phyloP scores from a whole-genome alignment of 2,329 filamentous ascomycete genomes.

The Colletotrichum chlorophyti region DNA sequence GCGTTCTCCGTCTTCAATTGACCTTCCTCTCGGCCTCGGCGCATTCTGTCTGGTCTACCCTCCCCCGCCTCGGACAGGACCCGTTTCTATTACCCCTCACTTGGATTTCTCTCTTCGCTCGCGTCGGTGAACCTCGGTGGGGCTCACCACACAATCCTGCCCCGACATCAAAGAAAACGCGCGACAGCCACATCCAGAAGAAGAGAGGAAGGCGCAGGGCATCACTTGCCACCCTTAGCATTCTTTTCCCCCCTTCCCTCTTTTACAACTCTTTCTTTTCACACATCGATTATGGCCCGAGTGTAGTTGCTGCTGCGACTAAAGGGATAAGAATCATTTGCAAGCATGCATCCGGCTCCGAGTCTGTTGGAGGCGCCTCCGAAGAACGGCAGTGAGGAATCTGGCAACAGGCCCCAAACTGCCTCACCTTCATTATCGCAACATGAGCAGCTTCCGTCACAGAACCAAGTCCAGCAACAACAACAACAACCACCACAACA shows the following conservation, averaged over 20 bases:
- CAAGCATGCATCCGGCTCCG: constrained; percentile 47
- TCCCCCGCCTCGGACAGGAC: constrained; percentile 20
- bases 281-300: constrained; percentile 26
- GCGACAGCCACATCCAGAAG: not conserved
- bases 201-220: not conserved
- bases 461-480: constrained; percentile 22
- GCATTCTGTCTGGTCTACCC: constrained; percentile 20
- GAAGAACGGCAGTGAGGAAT: constrained; percentile 33
- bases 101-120: constrained; percentile 26
- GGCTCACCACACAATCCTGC: constrained; percentile 29
- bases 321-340: constrained; percentile 22
- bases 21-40: constrained; percentile 11
- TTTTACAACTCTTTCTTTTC: not conserved
- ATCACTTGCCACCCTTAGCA: constrained; percentile 4
- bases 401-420: constrained; percentile 28
- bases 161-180: constrained; percentile 23
- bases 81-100: constrained; percentile 30
- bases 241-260: too few species aligned
- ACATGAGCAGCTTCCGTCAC: constrained; percentile 23
- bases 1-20: constrained; percentile 18
- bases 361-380: constrained; percentile 43
- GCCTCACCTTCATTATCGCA: constrained; percentile 28
- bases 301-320: constrained; percentile 25
- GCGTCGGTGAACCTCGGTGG: constrained; percentile 33
- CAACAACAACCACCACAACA: constrained; percentile 5